phyloP scores from a whole-genome alignment of 768 basidiomycete species.

The Clavaria fumosa region DNA sequence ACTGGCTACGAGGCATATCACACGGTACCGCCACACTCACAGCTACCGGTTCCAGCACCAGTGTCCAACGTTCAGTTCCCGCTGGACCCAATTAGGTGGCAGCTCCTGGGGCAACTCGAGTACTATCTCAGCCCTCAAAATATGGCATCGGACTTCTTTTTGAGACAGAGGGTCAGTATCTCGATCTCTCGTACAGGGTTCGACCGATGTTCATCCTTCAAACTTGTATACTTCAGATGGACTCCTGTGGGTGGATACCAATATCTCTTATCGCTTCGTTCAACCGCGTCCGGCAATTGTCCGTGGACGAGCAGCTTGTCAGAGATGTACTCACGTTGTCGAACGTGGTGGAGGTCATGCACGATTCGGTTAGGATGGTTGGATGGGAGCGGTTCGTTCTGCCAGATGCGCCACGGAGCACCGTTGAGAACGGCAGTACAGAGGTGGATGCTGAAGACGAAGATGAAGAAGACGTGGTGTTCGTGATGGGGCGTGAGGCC shows the following conservation, averaged over 20 bases:
- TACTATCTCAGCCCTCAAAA: slow-evolving; percentile 89
- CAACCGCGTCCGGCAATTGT: slow-evolving; percentile 63
- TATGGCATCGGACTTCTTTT: slow-evolving; percentile 72
- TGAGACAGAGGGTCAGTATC: slow-evolving; percentile 54
- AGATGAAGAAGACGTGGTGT: slow-evolving; percentile 65
- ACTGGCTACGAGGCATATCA: slow-evolving; percentile 17
- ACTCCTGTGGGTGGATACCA: slow-evolving; percentile 74
- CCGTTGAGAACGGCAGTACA: slow-evolving; percentile 22
- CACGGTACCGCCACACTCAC: slow-evolving; percentile 13
- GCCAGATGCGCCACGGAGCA: slow-evolving; percentile 43
- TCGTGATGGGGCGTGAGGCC: slow-evolving; percentile 43
- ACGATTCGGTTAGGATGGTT: slow-evolving; percentile 53
- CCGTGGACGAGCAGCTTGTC: slow-evolving; percentile 42
- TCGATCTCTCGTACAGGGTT: slow-evolving; percentile 4
- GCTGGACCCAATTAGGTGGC: slow-evolving; percentile 49
- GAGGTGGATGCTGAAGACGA: slow-evolving; percentile 37
- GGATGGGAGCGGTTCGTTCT: slow-evolving; percentile 49
- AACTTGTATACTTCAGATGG: slow-evolving; percentile 62
- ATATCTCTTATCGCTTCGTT: slow-evolving; percentile 74
- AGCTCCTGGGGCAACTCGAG: slow-evolving; percentile 72
- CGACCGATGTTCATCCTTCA: not conserved
- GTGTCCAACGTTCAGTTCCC: slow-evolving; percentile 33
- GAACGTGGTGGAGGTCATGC: slow-evolving; percentile 49
- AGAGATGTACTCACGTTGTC: slow-evolving; percentile 57
- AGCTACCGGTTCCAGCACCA: slow-evolving; percentile 32